Evolutionary conservation across 352 stramenopile genomes (phyloP), one percentile per base, ranked within the genome.

Genomic region (Phytopythium cucurbitacearum): DNA sequence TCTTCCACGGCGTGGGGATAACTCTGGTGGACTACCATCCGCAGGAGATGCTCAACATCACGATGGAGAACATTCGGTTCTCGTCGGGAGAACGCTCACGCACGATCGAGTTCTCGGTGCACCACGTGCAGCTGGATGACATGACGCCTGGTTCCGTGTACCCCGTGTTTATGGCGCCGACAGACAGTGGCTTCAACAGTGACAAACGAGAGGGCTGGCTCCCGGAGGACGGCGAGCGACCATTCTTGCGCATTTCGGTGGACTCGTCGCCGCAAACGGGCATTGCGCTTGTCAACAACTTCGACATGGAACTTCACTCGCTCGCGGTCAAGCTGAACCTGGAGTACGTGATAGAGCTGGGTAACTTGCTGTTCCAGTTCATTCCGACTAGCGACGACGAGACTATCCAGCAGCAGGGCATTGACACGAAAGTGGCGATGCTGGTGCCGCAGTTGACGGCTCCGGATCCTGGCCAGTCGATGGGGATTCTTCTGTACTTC

Each of bases 101-200:
- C 7, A 57, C 59, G 7, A 59, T 80, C 50, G 69, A 71, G 13
- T 81, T 90, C 21, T 76, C 75, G 38, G 58, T 94, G 42, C 85
- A 95, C 41, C 85, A 95, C 40, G 67, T 95, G 46, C 84, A 95
- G 63, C 71, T 95, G 11, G 85, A 95, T 56, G 85, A 95, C 40
- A 95, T 95, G 85, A 89, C 72, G 7, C 57, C 74, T 3, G 54
- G 82, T 43, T 74, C 84, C 7, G 56, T 74, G 40, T 95, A 93
- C 12, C 85, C 85, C 1, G 73, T 95, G 1, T 60, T 95, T 9
- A 64, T 95, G 28, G 77, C 76, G 40, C 85, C 85, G 3, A 48
- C 89, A n/a, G 81, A 95, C 47, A 90, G 73, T 57, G 85, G 85
- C 0, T 95, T 88, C 51, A 95, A 94, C 50, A 94, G 83, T 46